These are phyloP conservation scores for Cyberlindnera maritima DNA, from an alignment of 805 yeast genomes.

Conservation along the genomic window DNA sequence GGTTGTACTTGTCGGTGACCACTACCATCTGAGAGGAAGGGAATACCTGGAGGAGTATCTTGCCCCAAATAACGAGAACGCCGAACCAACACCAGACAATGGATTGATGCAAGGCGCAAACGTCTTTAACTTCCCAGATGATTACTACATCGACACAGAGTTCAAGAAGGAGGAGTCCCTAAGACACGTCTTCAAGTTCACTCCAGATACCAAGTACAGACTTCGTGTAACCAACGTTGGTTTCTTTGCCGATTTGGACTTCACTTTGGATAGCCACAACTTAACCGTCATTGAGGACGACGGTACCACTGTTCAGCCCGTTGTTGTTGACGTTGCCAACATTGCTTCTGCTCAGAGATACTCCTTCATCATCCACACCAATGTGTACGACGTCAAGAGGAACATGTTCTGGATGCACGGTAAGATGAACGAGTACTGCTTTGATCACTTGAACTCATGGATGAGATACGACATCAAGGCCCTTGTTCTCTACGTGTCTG, in stretches of 20 bases:
- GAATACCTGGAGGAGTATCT: slow-evolving; percentile 32
- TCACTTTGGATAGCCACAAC: slow-evolving; percentile 49
- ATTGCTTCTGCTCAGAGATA: slow-evolving; percentile 65
- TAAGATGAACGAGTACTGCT: slow-evolving; percentile 35
- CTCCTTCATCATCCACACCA: slow-evolving; percentile 50
- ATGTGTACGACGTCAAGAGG: slow-evolving; percentile 39
- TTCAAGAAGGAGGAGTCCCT: slow-evolving; percentile 20
- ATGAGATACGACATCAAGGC: slow-evolving; percentile 34
- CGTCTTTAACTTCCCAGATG: slow-evolving; percentile 29
- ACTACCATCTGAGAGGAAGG: slow-evolving; percentile 40
- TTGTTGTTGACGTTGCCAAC: slow-evolving; percentile 32
- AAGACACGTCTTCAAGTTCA: slow-evolving; percentile 30
- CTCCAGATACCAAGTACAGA: slow-evolving; percentile 44
- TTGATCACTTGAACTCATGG: slow-evolving; percentile 32
- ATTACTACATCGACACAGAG: slow-evolving; percentile 21
- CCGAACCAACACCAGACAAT: slow-evolving; percentile 48
- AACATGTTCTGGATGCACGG: slow-evolving; percentile 43
- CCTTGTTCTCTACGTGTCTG: slow-evolving; percentile 30
- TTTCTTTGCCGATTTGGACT: slow-evolving; percentile 47
- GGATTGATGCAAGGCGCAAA: slow-evolving; percentile 42
- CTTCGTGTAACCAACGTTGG: slow-evolving; percentile 49
- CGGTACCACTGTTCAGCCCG: slow-evolving; percentile 48
- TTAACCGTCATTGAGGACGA: slow-evolving; percentile 52
- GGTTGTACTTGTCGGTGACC: slow-evolving; percentile 42
- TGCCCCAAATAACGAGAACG: slow-evolving; percentile 42